Conservation (phyloP, 2,329 filamentous ascomycete species). For the Metarhizium rileyi region DNA sequence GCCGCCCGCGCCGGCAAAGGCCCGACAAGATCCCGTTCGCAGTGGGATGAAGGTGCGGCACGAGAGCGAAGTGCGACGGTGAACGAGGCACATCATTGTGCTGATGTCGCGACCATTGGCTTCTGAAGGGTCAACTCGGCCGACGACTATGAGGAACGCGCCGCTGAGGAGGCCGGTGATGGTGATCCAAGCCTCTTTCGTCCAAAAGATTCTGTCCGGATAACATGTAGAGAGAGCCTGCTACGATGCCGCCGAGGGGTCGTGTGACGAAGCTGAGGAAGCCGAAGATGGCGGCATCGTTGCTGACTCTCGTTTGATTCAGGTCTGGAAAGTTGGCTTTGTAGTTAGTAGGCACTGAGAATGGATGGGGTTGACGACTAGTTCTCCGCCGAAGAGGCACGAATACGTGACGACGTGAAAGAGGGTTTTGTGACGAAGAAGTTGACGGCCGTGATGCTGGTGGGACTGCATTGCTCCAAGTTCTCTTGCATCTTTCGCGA, state of each 20-base stretch:
- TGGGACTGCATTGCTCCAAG: conserved; percentile 35
- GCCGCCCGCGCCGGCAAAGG: conserved; percentile 65
- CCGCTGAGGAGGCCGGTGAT: conserved; percentile 51
- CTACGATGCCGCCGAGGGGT: conserved; percentile 52
- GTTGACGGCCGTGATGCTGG: conserved; percentile 35
- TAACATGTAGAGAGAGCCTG: conserved; percentile 39
- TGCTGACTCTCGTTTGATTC: conserved; percentile 44
- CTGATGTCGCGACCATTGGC: conserved; percentile 28
- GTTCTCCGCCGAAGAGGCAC: conserved; percentile 54
- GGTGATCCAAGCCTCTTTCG: conserved; percentile 37
- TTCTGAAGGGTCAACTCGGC: conserved; percentile 51
- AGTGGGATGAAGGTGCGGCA: conserved; percentile 75
- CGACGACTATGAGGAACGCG: conserved; percentile 50
- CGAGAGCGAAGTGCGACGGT: conserved; percentile 72
- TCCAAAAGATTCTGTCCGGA: conserved; percentile 24
- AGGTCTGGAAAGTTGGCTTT: conserved; percentile 49
- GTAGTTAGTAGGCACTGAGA: conserved; percentile 52
- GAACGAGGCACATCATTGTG: conserved; percentile 67
- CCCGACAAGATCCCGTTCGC: conserved; percentile 75
- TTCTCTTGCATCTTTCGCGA: conserved; percentile 46
- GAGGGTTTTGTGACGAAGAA: conserved; percentile 44
- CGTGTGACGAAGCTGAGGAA: conserved; percentile 62
- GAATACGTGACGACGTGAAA: conserved; percentile 48
- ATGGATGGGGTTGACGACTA: conserved; percentile 51
- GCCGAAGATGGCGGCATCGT: conserved; percentile 64